Conservation (phyloP, 2,329 filamentous ascomycete species). For the Aspergillus sojae region DNA sequence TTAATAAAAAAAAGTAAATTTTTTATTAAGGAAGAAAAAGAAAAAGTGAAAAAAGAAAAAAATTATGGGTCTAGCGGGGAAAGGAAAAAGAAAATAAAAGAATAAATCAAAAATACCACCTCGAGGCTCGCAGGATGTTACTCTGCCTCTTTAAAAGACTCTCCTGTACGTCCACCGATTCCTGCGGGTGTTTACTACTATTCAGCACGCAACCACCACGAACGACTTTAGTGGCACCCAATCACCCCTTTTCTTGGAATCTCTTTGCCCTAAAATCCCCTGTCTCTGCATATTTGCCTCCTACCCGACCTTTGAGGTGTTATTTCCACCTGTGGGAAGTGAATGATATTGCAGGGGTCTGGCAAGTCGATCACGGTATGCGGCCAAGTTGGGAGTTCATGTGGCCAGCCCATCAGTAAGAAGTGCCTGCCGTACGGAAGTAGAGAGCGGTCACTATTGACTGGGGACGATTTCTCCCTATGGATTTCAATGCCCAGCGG, state of each 20-base stretch:
- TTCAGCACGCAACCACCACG: not conserved
- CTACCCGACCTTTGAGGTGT: not conserved
- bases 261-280: not conserved
- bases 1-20: too few species aligned
- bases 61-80: not conserved
- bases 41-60: not conserved
- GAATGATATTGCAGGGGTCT: not conserved
- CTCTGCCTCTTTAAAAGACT: not conserved
- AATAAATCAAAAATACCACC: not conserved
- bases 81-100: not conserved
- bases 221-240: not conserved
- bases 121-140: not conserved
- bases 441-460: not conserved
- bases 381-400: not conserved
- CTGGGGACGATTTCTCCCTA: not conserved
- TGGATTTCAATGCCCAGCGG: not conserved
- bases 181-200: not conserved
- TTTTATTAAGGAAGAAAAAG: too few species aligned
- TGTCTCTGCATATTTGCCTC: not conserved
- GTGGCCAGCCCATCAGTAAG: not conserved
- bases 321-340: not conserved
- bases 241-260: not conserved
- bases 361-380: slow-evolving; percentile 1
- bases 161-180: not conserved
- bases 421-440: not conserved